A percentile compares a stretch with the other conserved stretches of the same genome.
phyloP scores from a whole-genome alignment of 2,329 filamentous ascomycete species.

The Aspergillus jensenii region DNA sequence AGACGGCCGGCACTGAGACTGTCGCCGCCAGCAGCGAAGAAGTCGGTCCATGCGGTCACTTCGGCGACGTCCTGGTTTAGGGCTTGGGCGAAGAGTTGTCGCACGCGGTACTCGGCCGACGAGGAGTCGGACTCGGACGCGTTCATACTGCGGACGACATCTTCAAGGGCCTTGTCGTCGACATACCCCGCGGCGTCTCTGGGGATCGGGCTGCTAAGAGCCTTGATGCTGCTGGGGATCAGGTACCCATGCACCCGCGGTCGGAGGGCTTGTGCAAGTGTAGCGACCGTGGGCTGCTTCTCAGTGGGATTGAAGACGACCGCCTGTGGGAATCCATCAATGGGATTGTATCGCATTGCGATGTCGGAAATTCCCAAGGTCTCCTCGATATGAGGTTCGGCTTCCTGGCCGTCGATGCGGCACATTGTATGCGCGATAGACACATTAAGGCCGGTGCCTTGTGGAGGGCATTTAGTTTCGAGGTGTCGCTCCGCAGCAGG shows the following conservation, averaged over 20 bases:
- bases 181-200: constrained; percentile 31
- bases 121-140: constrained; percentile 12
- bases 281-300: background rate
- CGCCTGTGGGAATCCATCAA: background rate
- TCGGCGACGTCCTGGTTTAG: constrained; percentile 43
- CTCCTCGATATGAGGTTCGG: background rate
- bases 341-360: constrained; percentile 14
- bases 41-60: constrained; percentile 46
- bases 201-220: constrained; percentile 37
- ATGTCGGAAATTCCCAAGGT: background rate
- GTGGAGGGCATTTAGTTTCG: constrained; percentile 50
- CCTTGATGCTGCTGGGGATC: constrained; percentile 40
- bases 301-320: background rate
- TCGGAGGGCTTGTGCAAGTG: background rate
- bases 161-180: constrained; percentile 38
- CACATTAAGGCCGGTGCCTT: constrained; percentile 45
- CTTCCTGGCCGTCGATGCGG: background rate
- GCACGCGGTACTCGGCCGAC: constrained; percentile 40
- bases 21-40: constrained; percentile 56
- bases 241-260: constrained; percentile 31
- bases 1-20: constrained; percentile 55
- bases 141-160: background rate
- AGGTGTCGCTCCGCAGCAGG: constrained; percentile 49
- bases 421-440: background rate
- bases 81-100: constrained; percentile 48